These are phyloP conservation scores for Scedosporium aurantiacum DNA, from an alignment of 2,329 filamentous ascomycete genomes.

Conservation along the genomic window DNA sequence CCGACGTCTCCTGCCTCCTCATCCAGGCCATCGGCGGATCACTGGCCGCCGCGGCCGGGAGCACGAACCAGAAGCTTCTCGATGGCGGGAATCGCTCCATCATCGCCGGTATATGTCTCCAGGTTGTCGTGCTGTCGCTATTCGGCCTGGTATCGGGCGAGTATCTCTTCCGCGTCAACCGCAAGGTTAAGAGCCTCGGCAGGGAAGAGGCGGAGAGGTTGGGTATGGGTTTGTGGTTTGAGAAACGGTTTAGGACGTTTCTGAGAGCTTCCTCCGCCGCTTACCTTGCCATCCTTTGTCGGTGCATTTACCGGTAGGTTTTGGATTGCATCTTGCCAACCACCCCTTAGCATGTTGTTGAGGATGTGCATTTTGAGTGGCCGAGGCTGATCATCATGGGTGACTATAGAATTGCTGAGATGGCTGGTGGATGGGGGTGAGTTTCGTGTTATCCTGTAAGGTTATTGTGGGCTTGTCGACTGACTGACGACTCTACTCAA, in stretches of 20 bases:
- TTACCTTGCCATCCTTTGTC: slow-evolving; percentile 33
- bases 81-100: slow-evolving; percentile 38
- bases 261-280: slow-evolving; percentile 31
- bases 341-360: too few relatives aligned
- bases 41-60: slow-evolving; percentile 38
- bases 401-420: slow-evolving; percentile 42
- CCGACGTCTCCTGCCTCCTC: slow-evolving; percentile 46
- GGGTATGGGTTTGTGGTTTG: slow-evolving; percentile 28
- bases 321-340: too few relatives aligned
- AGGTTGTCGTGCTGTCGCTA: slow-evolving; percentile 36
- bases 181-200: slow-evolving; percentile 23
- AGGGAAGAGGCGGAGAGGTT: slow-evolving; percentile 18
- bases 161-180: slow-evolving; percentile 31
- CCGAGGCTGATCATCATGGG: not conserved
- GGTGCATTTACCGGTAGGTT: slow-evolving; percentile 43
- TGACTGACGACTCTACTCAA: not conserved
- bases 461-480: not conserved
- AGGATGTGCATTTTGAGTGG: not conserved
- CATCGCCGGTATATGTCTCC: slow-evolving; percentile 42
- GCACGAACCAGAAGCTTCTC: slow-evolving; percentile 26
- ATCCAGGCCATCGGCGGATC: slow-evolving; percentile 48
- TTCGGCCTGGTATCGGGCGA: slow-evolving; percentile 35
- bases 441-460: not conserved
- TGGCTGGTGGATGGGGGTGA: slow-evolving; percentile 49
- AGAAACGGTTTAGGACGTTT: slow-evolving; percentile 32